These are phyloP conservation scores for Alternaria brassicicola DNA, from an alignment of 2,329 filamentous ascomycete genomes.

Conservation along the genomic window DNA sequence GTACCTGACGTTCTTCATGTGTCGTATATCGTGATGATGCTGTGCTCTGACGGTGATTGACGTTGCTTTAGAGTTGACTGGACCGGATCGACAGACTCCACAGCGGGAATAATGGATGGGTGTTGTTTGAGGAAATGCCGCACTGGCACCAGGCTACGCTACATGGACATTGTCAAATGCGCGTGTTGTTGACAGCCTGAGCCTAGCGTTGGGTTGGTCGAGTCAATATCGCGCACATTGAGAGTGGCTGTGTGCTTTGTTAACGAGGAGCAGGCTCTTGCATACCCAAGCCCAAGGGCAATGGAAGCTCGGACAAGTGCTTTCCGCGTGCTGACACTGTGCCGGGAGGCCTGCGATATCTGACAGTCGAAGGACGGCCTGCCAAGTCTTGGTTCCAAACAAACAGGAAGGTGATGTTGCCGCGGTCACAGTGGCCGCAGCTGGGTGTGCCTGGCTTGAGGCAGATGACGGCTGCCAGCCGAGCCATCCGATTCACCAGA, in stretches of 20 bases:
- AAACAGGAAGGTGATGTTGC: slow-evolving; percentile 30
- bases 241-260: slow-evolving; percentile 11
- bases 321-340: slow-evolving; percentile 12
- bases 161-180: background rate
- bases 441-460: slow-evolving; percentile 5
- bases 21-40: slow-evolving; percentile 2
- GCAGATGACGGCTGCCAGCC: slow-evolving; percentile 21
- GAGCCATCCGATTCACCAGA: slow-evolving; percentile 26
- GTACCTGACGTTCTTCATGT: background rate
- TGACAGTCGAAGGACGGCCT: background rate
- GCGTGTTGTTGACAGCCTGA: slow-evolving; percentile 7
- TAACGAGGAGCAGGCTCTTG: slow-evolving; percentile 4
- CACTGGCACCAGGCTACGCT: slow-evolving; percentile 1
- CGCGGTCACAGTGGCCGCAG: slow-evolving; percentile 16
- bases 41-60: slow-evolving; percentile 11
- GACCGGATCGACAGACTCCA: slow-evolving; percentile 21
- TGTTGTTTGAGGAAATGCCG: slow-evolving; percentile 19
- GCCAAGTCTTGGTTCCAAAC: slow-evolving; percentile 17
- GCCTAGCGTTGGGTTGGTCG: background rate
- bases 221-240: slow-evolving; percentile 2
- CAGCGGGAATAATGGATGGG: slow-evolving; percentile 14
- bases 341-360: background rate
- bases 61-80: slow-evolving; percentile 29
- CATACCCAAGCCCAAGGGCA: slow-evolving; percentile 2
- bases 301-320: slow-evolving; percentile 4